Conservation (phyloP, 306 rosid genomes). For the Dryas octopetala region DNA sequence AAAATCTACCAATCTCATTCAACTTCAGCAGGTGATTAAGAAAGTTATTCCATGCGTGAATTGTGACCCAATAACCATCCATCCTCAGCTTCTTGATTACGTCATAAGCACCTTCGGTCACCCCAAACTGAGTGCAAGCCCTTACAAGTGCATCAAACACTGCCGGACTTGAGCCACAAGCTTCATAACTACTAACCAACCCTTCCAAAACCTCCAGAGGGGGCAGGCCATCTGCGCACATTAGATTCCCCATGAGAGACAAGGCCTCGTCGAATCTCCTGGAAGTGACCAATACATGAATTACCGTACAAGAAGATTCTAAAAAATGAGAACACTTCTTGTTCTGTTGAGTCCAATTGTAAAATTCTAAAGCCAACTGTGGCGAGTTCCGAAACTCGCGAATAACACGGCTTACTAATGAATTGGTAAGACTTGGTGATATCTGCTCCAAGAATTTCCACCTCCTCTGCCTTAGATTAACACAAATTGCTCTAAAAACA, state of each 20-base stretch:
- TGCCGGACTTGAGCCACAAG: constrained; percentile 33
- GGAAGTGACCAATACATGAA: constrained; percentile 53
- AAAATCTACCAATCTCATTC: constrained; percentile 43
- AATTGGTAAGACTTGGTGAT: constrained; percentile 37
- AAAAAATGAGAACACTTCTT: constrained; percentile 31
- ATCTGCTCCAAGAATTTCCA: constrained; percentile 50
- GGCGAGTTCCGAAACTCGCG: constrained; percentile 47
- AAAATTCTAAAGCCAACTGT: constrained; percentile 49
- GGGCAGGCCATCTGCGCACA: constrained; percentile 28
- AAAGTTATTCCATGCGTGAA: constrained; percentile 71
- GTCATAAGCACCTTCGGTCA: constrained; percentile 45
- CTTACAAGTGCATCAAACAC: constrained; percentile 63
- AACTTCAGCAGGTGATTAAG: constrained; percentile 45
- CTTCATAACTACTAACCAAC: constrained; percentile 36
- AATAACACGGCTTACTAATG: constrained; percentile 42
- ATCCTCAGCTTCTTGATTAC: constrained; percentile 41
- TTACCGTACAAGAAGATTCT: constrained; percentile 41
- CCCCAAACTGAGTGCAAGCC: constrained; percentile 47
- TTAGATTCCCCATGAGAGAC: constrained; percentile 38
- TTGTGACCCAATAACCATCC: constrained; percentile 37
- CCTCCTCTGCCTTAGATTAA: constrained; percentile 45
- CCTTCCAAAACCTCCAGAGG: constrained; percentile 49
- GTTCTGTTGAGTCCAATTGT: constrained; percentile 36
- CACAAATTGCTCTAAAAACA: constrained; percentile 48
- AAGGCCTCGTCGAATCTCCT: constrained; percentile 50